These are phyloP conservation scores for Yarrowia sp. DNA, from an alignment of 805 yeast species.

Conservation along the genomic window DNA sequence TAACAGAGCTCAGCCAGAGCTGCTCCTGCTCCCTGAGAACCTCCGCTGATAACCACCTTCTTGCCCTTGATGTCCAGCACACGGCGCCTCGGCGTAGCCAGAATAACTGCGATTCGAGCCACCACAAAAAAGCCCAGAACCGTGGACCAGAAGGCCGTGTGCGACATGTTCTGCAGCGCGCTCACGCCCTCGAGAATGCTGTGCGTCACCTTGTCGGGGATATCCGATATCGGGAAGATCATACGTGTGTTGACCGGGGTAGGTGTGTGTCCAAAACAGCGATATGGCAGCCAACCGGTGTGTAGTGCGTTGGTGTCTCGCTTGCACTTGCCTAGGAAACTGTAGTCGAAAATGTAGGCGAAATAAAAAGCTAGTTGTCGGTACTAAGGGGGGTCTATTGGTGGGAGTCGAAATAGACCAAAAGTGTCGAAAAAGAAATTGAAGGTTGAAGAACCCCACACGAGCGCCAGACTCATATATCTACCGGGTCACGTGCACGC, in stretches of 20 bases:
- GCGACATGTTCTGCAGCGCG: constrained; percentile 35
- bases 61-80: constrained; percentile 49
- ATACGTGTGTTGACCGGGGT: neutral
- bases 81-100: constrained; percentile 4
- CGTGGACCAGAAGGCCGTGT: constrained; percentile 25
- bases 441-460: neutral
- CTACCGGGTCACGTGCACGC: neutral
- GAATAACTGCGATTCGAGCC: constrained; percentile 28
- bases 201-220: constrained; percentile 22
- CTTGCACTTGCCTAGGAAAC: neutral
- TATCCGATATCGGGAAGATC: constrained; percentile 8
- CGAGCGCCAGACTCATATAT: neutral
- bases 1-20: constrained; percentile 70
- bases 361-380: too few species aligned
- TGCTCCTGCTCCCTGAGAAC: constrained; percentile 91
- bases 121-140: constrained; percentile 24
- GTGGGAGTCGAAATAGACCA: too few species aligned
- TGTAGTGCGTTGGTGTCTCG: constrained; percentile 10
- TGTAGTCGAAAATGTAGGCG: neutral
- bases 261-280: neutral
- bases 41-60: constrained; percentile 84
- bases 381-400: too few species aligned
- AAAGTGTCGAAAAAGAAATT: neutral
- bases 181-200: constrained; percentile 18
- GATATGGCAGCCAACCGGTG: neutral